Evolutionary conservation across 208 protist species (phyloP).

Genomic region (Naegleria gruberi): DNA sequence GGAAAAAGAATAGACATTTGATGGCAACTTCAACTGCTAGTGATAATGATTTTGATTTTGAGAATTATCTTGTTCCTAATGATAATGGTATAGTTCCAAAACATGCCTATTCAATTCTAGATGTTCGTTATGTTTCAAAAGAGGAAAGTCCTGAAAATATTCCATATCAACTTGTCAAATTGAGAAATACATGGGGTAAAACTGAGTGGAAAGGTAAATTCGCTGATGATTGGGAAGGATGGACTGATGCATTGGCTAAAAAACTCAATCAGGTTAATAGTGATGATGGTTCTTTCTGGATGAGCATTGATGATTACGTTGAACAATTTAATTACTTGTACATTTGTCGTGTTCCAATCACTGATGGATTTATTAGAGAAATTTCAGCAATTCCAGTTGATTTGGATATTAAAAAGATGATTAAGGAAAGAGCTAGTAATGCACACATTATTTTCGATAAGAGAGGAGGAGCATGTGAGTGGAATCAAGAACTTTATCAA

Average conservation of each 20-base stretch:
- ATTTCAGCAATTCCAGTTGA: background rate
- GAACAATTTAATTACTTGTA: background rate
- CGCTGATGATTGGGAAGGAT: background rate
- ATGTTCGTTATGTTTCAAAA: background rate
- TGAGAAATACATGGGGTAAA: background rate
- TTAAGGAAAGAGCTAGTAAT: background rate
- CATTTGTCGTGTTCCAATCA: background rate
- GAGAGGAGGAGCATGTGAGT: background rate
- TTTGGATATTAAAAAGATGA: background rate
- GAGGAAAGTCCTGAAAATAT: background rate
- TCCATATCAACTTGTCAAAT: background rate
- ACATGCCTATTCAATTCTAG: slow-evolving; percentile 15
- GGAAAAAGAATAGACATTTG: background rate
- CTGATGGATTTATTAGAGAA: background rate
- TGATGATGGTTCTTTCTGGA: background rate
- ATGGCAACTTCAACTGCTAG: background rate
- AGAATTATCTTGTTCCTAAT: background rate
- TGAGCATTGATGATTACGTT: background rate
- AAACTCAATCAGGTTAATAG: background rate
- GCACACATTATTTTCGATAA: background rate
- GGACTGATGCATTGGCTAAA: background rate
- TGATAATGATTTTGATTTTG: background rate
- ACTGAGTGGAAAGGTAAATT: background rate
- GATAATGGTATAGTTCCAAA: background rate
- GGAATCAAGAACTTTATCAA: background rate